These are phyloP conservation scores for Tuber calosporum DNA, from an alignment of 495 filamentous ascomycete genomes.

Conservation along the genomic window DNA sequence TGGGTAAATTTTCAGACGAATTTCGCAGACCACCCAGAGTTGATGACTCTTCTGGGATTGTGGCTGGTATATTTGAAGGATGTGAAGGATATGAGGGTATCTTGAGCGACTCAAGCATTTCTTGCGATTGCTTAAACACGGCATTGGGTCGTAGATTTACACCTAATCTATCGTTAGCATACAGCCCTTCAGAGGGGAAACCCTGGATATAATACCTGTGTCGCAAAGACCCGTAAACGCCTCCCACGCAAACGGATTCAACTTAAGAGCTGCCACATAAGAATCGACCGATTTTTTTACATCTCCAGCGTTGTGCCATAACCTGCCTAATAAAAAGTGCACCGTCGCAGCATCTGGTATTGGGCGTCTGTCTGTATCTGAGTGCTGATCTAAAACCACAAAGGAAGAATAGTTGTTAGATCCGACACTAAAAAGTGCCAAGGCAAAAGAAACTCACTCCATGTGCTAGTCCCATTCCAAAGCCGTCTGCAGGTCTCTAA, in stretches of 20 bases:
- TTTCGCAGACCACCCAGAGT: constrained; percentile 46
- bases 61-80: constrained; percentile 43
- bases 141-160: constrained; percentile 68
- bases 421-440: background rate
- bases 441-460: constrained; percentile 46
- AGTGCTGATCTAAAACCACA: constrained; percentile 55
- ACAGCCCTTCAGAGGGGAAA: constrained; percentile 4
- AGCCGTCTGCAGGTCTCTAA: constrained; percentile 64
- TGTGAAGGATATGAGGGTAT: constrained; percentile 20
- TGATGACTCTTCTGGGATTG: constrained; percentile 44
- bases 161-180: constrained; percentile 53
- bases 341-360: constrained; percentile 78
- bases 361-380: constrained; percentile 56
- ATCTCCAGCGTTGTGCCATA: constrained; percentile 75
- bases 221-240: constrained; percentile 77
- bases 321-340: constrained; percentile 72
- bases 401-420: constrained; percentile 9
- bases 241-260: constrained; percentile 98
- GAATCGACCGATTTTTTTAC: constrained; percentile 69
- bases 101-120: constrained; percentile 49
- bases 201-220: constrained; percentile 47
- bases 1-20: constrained; percentile 39
- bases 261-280: constrained; percentile 79
- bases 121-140: constrained; percentile 72
- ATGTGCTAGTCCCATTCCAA: constrained; percentile 49